These are phyloP conservation scores for Penicillium thymicola DNA, from an alignment of 2,329 filamentous ascomycete species.

Conservation along the genomic window DNA sequence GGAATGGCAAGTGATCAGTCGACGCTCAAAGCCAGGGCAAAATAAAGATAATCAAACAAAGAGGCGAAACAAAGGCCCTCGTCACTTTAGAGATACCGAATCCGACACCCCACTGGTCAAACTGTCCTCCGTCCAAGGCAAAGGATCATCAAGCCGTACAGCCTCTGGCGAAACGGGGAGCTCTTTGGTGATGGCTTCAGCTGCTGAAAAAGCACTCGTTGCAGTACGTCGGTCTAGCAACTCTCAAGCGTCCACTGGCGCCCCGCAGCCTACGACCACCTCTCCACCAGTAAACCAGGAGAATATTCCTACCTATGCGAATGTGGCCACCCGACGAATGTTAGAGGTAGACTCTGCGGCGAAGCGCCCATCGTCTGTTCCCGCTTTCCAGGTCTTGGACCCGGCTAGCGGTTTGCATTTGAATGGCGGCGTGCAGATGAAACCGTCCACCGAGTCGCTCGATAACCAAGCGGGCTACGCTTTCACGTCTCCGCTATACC, in stretches of 20 bases:
- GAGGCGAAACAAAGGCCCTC: slow-evolving; percentile 15
- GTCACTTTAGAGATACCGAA: slow-evolving; percentile 18
- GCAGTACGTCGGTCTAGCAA: slow-evolving; percentile 39
- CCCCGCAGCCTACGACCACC: slow-evolving; percentile 2
- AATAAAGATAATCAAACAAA: slow-evolving; percentile 8
- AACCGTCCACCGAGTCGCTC: slow-evolving; percentile 33
- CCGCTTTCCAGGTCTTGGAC: slow-evolving; percentile 14
- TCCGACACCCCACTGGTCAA: slow-evolving; percentile 26
- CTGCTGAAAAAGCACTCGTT: slow-evolving; percentile 39
- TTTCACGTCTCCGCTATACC: slow-evolving; percentile 29
- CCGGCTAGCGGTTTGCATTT: slow-evolving; percentile 11
- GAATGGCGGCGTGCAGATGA: slow-evolving; percentile 21
- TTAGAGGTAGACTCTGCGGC: slow-evolving; percentile 12
- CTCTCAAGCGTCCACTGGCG: slow-evolving; percentile 23
- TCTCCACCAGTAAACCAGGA: slow-evolving; percentile 19
- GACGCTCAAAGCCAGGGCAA: slow-evolving; percentile 13
- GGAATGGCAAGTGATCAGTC: slow-evolving; percentile 36
- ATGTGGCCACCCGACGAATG: slow-evolving; percentile 28
- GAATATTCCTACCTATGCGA: slow-evolving; percentile 36
- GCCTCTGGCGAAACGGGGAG: slow-evolving; percentile 14
- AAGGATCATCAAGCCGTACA: slow-evolving; percentile 30
- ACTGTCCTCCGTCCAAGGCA: slow-evolving; percentile 27
- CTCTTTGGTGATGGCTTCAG: slow-evolving; percentile 29
- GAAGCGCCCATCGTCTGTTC: slow-evolving; percentile 24
- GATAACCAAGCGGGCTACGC: slow-evolving; percentile 24